Evolutionary conservation across 306 rosid species (phyloP), one percentile per base, ranked within the genome.

Genomic region (Crotalaria pallida): DNA sequence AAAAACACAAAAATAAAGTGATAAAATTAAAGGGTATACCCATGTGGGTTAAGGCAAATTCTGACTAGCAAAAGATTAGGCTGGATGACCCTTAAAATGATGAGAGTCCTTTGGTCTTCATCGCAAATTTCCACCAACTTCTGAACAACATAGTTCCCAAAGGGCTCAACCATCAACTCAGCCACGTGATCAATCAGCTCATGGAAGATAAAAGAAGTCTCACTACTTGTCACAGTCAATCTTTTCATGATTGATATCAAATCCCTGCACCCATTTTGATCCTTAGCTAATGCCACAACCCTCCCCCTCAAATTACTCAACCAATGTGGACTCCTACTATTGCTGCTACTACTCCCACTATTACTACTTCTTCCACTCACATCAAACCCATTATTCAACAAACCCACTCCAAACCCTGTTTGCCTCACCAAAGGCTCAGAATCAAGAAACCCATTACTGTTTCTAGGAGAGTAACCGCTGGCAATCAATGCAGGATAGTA

Each of bases 131-230:
- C 87, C 5, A 86, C 62, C 67, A 88, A 79, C 63, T 75, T 86
- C 74, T 84, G 88, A 61, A 84, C 51, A n/a, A 88, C 90, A 31
- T 83, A 73, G 27, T 78, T 86, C 11, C 92, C 96, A 38, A 43
- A 75, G 1, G 82, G 81, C 43, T 88, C 78, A 12, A 77, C 2
- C 85, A 84, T 81, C 65, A 90, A 67, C 33, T 70, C 72, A 16
- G 24, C 13, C 7, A 84, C 68, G 34, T 82, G 48, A 12, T 64
- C 63, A 0, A 84, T 64, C 62, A 88, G 57, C 81, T 84, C 90
- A 0, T 2, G 2, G 58, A 83, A 81, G 2, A 86, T 55, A 5
- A 40, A 6, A 12, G 65, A 69, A 18, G 80, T 33, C 13, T 71
- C 73, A 24, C 74, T 70, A 0, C 27, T 8, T 0, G 62, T 78